phyloP scores from a whole-genome alignment of 139 green algal genomes.

The Mesotaenium endlicherianum region DNA sequence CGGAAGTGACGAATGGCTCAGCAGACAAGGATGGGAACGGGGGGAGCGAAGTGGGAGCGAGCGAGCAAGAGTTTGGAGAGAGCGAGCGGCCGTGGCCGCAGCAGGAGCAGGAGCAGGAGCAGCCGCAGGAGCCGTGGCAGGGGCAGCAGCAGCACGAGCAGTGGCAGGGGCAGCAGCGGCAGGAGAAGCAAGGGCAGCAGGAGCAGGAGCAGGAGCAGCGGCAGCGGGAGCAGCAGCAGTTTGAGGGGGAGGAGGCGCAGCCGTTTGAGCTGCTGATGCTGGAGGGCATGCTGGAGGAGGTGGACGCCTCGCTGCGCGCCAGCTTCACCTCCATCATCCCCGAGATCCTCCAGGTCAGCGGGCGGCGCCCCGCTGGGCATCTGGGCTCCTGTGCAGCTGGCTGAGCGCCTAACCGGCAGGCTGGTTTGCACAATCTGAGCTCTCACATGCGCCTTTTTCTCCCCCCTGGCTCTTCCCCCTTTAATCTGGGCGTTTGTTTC shows the following conservation, averaged over 20 bases:
- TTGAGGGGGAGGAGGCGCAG: background rate
- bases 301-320: conserved; percentile 6
- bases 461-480: too few relatives aligned
- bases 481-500: too few relatives aligned
- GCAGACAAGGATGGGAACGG: too few relatives aligned
- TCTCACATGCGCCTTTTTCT: too few relatives aligned
- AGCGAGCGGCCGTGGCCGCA: background rate
- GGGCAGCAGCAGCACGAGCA: background rate
- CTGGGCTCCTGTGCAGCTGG: too few relatives aligned
- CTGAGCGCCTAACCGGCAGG: too few relatives aligned
- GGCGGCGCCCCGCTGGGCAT: too few relatives aligned
- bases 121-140: background rate
- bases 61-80: too few relatives aligned
- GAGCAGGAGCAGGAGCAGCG: background rate
- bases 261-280: conserved; percentile 1
- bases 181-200: background rate
- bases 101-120: background rate
- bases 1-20: background rate
- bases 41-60: too few relatives aligned
- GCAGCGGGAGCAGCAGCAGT: background rate
- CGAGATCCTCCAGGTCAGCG: too few relatives aligned
- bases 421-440: too few relatives aligned
- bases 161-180: background rate
- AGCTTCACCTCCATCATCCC: too few relatives aligned
- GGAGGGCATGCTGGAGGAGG: background rate